These are phyloP conservation scores for Tetrahymena thermophila DNA, from an alignment of 73 alveolate species.

Conservation along the genomic window DNA sequence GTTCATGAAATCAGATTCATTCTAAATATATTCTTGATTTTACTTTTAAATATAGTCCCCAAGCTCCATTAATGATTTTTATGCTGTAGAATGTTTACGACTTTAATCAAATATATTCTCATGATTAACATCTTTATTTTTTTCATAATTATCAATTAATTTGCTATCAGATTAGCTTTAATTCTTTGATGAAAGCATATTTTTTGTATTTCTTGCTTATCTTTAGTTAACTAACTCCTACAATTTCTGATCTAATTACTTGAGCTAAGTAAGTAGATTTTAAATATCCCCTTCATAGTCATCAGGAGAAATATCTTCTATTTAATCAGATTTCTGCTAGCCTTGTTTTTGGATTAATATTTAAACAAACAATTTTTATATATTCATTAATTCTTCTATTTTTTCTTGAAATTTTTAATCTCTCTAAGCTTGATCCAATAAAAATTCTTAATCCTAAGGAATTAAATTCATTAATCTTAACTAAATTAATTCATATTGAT, in stretches of 20 bases:
- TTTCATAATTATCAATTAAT: not conserved
- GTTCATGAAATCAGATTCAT: not conserved
- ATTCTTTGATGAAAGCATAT: not conserved
- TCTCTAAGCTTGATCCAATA: not conserved
- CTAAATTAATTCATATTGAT: not conserved
- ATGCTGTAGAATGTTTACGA: not conserved
- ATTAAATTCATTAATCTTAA: not conserved
- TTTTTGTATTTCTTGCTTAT: not conserved
- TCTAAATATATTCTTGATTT: not conserved
- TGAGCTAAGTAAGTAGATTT: not conserved
- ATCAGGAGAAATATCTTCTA: not conserved
- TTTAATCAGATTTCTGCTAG: not conserved
- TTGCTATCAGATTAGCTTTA: not conserved
- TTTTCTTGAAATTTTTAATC: not conserved
- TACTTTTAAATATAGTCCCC: not conserved
- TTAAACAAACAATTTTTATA: not conserved
- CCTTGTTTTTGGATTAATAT: not conserved
- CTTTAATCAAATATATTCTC: not conserved
- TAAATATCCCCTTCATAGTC: not conserved
- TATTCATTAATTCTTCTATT: not conserved
- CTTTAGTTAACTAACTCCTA: not conserved
- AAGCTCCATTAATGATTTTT: not conserved
- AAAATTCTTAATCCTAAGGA: not conserved
- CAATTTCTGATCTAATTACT: not conserved
- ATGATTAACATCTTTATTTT: not conserved